A percentile compares a stretch with the other conserved stretches of the same genome.
These are phyloP conservation scores for Esteya vermicola DNA, from an alignment of 2,329 filamentous ascomycete species.

Conservation along the genomic window DNA sequence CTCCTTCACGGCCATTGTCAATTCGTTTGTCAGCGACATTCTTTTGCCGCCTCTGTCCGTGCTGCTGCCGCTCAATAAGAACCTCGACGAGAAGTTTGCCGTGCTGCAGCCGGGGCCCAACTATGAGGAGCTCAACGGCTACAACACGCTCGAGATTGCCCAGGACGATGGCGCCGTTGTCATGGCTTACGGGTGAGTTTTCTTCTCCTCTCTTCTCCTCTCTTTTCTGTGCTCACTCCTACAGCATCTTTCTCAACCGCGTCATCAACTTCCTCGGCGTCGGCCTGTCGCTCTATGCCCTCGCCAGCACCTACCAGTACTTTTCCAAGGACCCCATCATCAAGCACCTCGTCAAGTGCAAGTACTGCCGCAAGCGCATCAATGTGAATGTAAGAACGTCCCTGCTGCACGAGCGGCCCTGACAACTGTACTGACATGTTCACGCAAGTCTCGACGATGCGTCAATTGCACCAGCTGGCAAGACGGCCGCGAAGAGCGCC, in stretches of 20 bases:
- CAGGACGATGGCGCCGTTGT: constrained; percentile 58
- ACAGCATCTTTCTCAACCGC: constrained; percentile 40
- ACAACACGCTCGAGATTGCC: constrained; percentile 57
- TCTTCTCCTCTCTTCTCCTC: constrained; percentile 2
- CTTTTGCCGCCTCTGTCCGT: constrained; percentile 56
- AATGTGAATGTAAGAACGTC: constrained; percentile 40
- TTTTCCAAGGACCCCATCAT: constrained; percentile 53
- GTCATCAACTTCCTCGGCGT: constrained; percentile 52
- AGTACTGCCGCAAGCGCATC: constrained; percentile 49
- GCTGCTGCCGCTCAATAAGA: constrained; percentile 53
- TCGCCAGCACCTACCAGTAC: constrained; percentile 48
- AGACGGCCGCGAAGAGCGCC: constrained; percentile 31
- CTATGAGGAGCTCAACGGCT: constrained; percentile 36
- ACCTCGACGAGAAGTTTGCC: constrained; percentile 62
- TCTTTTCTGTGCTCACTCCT: neutral
- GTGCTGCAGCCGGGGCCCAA: constrained; percentile 44
- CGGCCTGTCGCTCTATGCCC: constrained; percentile 48
- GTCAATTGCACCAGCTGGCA: constrained; percentile 37
- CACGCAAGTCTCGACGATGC: constrained; percentile 26
- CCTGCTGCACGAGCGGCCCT: neutral
- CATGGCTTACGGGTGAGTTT: constrained; percentile 50
- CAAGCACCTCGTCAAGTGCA: constrained; percentile 55
- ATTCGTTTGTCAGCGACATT: constrained; percentile 57
- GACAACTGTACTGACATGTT: too few species aligned
- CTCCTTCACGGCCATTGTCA: constrained; percentile 57